Evolutionary conservation across 2,329 filamentous ascomycete genomes (phyloP).

Genomic region (Aspergillus sp.): DNA sequence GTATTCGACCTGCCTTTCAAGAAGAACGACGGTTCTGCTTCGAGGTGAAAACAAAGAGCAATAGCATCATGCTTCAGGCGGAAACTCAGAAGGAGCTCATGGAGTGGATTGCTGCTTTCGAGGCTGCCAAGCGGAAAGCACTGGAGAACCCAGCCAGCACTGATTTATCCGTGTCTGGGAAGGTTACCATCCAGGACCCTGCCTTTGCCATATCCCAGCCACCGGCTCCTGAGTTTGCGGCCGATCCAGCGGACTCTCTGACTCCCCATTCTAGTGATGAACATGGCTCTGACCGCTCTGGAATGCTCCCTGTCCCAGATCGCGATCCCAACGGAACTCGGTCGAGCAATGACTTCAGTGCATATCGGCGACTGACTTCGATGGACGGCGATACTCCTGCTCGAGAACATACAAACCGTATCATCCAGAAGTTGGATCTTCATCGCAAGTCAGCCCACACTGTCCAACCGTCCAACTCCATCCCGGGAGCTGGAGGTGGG

Average conservation of each 20-base stretch:
- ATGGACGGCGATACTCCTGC: slow-evolving; percentile 62
- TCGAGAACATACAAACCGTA: slow-evolving; percentile 73
- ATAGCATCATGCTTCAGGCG: slow-evolving; percentile 82
- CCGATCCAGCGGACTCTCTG: slow-evolving; percentile 69
- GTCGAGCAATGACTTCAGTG: slow-evolving; percentile 69
- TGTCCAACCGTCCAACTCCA: slow-evolving; percentile 45
- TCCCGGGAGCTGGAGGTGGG: slow-evolving; percentile 54
- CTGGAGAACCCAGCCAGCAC: slow-evolving; percentile 68
- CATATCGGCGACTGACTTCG: slow-evolving; percentile 47
- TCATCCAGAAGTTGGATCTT: slow-evolving; percentile 90
- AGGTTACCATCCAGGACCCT: slow-evolving; percentile 54
- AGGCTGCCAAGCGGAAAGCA: slow-evolving; percentile 88
- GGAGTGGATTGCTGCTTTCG: slow-evolving; percentile 91
- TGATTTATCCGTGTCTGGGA: slow-evolving; percentile 43
- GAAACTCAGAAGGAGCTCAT: slow-evolving; percentile 91
- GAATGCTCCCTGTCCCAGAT: slow-evolving; percentile 64
- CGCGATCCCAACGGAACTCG: slow-evolving; percentile 58
- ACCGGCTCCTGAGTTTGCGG: slow-evolving; percentile 84
- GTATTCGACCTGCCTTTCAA: slow-evolving; percentile 81
- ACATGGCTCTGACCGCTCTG: slow-evolving; percentile 57
- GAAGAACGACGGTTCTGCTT: slow-evolving; percentile 97
- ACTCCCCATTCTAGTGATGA: slow-evolving; percentile 55
- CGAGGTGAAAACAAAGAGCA: slow-evolving; percentile 96
- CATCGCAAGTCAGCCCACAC: slow-evolving; percentile 71
- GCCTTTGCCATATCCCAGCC: slow-evolving; percentile 92